Evolutionary conservation across 2,329 filamentous ascomycete species (phyloP), one percentile per base, ranked within the genome.

Genomic region (Exophiala sp.): DNA sequence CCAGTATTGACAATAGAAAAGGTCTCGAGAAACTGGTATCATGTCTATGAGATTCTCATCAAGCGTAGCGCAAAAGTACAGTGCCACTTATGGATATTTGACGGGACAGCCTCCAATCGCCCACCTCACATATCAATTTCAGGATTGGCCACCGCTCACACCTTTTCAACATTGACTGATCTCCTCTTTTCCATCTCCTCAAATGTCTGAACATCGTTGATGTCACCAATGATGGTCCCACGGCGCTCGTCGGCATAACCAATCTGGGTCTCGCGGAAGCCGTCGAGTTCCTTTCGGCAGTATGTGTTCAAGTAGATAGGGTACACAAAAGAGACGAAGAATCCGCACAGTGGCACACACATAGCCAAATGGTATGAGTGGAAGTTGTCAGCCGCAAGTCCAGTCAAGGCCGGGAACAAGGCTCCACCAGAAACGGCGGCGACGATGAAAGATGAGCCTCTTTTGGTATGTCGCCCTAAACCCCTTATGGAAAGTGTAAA

Each of bases 401-500:
- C 62, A 3, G 62, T 64, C 8, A 91, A 75, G 0, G 88, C 85
- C 1, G 88, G 88, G 6, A 91, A 86, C 32, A 82, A 79, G 2
- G 88, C 88, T 53, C 88, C 88, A 36, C 63, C 63, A 12, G 80
- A 76, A 0, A 91, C 86, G 60, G 85, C 87, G 3, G 77, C 85
- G 1, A 90, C 79, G 60, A 95, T 84, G 68, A 82, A 87, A 1
- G 87, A 87, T 2, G 83, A 85, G 1, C 88, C 88, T 56, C 87
- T 80, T 75, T 91, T 91, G 34, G 85, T 88, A 71, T 92, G 85
- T 14, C 84, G 80, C 5, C 89, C 88, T 1, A 91, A 77, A 2
- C 87, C 87, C 18, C 89, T 82, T 55, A 95, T 84, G 2, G 87
- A 88, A 10, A 94, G 79, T 3, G 88, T 84, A 62, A 91, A 90